These are phyloP conservation scores for Wickerhamomyces alni DNA, from an alignment of 805 yeast genomes.

Conservation along the genomic window DNA sequence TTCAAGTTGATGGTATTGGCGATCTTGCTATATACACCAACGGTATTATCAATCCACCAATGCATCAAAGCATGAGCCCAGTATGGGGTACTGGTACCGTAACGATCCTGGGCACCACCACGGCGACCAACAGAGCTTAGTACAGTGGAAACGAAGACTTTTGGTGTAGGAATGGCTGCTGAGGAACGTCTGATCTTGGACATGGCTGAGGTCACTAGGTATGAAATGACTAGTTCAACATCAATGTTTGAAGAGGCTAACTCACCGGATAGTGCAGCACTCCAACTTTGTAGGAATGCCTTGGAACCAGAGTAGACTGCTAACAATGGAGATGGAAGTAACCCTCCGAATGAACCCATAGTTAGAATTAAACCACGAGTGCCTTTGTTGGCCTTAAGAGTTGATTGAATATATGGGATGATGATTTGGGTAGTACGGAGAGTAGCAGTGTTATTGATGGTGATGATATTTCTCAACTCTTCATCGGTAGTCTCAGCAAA, in stretches of 20 bases:
- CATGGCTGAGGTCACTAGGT: conserved; percentile 92
- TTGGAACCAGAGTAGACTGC: conserved; percentile 96
- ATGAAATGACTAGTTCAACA: conserved; percentile 80
- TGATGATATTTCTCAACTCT: conserved; percentile 76
- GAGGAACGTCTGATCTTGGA: conserved; percentile 84
- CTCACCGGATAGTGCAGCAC: conserved; percentile 83
- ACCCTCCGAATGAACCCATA: conserved; percentile 97
- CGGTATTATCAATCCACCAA: conserved; percentile 67
- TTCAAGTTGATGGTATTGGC: conserved; percentile 63
- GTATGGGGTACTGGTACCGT: conserved; percentile 81
- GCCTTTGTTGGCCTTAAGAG: conserved; percentile 36
- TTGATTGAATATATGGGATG: conserved; percentile 58
- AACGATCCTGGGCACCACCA: conserved; percentile 90
- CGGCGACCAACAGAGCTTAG: conserved; percentile 71
- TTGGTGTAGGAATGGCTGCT: conserved; percentile 73
- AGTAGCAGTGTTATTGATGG: conserved; percentile 82
- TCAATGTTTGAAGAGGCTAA: conserved; percentile 64
- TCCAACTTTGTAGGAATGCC: conserved; percentile 93
- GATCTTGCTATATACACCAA: conserved; percentile 73
- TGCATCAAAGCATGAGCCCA: conserved; percentile 94
- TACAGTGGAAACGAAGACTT: conserved; percentile 67
- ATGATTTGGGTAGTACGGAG: conserved; percentile 77
- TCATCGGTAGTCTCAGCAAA: conserved; percentile 70
- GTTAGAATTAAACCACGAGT: conserved; percentile 76
- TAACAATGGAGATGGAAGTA: conserved; percentile 84